These are phyloP conservation scores for Boletus subparvulus DNA, from an alignment of 768 basidiomycete genomes.

Conservation along the genomic window DNA sequence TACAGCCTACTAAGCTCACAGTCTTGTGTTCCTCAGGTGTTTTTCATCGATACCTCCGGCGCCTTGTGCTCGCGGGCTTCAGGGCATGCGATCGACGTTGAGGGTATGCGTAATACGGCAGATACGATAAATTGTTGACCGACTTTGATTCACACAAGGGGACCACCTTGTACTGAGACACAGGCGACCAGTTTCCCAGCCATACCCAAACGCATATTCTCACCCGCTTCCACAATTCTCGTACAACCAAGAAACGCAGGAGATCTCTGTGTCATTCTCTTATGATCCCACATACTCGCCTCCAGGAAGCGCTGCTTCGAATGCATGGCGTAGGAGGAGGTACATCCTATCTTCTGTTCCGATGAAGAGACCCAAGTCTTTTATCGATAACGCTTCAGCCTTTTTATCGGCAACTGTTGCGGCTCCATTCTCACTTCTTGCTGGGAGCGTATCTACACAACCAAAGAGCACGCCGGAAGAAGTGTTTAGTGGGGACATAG, in stretches of 20 bases:
- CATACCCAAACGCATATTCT: constrained; percentile 76
- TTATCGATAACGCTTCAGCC: constrained; percentile 69
- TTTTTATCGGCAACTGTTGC: constrained; percentile 63
- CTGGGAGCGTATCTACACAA: constrained; percentile 33
- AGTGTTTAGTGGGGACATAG: constrained; percentile 65
- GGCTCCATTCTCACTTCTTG: constrained; percentile 55
- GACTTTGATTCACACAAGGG: constrained; percentile 37
- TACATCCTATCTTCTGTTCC: constrained; percentile 70
- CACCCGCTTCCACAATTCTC: constrained; percentile 75
- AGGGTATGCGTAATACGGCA: constrained; percentile 45
- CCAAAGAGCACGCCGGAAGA: constrained; percentile 59
- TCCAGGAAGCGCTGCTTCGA: constrained; percentile 32
- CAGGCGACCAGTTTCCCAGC: constrained; percentile 69
- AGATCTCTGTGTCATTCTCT: constrained; percentile 60
- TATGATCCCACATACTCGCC: constrained; percentile 65
- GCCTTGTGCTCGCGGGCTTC: constrained; percentile 74
- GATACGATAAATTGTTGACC: constrained; percentile 4
- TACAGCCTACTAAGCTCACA: background rate
- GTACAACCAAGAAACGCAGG: constrained; percentile 51
- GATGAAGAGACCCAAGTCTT: constrained; percentile 60
- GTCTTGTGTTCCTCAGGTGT: constrained; percentile 51
- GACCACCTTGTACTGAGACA: constrained; percentile 72
- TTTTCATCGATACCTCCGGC: constrained; percentile 79
- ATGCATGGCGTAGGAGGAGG: constrained; percentile 55
- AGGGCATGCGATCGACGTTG: constrained; percentile 80